phyloP scores from a whole-genome alignment of 306 rosid genomes.

The Senna siamea region DNA sequence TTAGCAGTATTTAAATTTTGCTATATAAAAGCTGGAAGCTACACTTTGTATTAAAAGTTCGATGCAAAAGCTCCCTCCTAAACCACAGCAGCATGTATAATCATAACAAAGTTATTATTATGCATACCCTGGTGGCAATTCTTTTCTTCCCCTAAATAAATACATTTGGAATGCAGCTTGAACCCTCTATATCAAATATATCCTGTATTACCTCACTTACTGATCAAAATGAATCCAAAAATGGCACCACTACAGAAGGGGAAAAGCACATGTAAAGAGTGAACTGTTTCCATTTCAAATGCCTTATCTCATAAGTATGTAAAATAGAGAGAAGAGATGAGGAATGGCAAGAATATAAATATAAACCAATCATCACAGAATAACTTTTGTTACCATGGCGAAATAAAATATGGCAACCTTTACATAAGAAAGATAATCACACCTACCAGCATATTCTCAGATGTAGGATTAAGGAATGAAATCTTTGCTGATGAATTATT shows the following conservation, averaged over 20 bases:
- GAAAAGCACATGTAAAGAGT: neutral
- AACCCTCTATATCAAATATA: neutral
- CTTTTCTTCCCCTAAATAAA: constrained; percentile 11
- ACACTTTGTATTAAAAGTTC: neutral
- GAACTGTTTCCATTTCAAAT: constrained; percentile 24
- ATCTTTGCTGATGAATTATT: constrained; percentile 67
- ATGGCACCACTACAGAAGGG: neutral
- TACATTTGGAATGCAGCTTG: constrained; percentile 24
- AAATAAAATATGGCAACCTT: constrained; percentile 20
- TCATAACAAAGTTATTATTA: neutral
- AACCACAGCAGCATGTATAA: constrained; percentile 16
- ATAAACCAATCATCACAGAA: constrained; percentile 15
- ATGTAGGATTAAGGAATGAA: constrained; percentile 85
- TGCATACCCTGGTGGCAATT: neutral
- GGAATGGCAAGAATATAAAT: neutral
- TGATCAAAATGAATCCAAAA: neutral
- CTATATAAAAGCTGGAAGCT: neutral
- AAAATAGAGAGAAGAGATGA: neutral
- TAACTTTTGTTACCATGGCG: constrained; percentile 5
- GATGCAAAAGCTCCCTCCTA: neutral
- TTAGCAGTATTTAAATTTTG: neutral
- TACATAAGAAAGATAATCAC: constrained; percentile 14
- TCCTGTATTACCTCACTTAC: neutral
- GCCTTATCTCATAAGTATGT: constrained; percentile 6
- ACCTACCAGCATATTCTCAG: constrained; percentile 88